Conservation (phyloP, 257 asterid genomes). For the Gardenia jasminoides region DNA sequence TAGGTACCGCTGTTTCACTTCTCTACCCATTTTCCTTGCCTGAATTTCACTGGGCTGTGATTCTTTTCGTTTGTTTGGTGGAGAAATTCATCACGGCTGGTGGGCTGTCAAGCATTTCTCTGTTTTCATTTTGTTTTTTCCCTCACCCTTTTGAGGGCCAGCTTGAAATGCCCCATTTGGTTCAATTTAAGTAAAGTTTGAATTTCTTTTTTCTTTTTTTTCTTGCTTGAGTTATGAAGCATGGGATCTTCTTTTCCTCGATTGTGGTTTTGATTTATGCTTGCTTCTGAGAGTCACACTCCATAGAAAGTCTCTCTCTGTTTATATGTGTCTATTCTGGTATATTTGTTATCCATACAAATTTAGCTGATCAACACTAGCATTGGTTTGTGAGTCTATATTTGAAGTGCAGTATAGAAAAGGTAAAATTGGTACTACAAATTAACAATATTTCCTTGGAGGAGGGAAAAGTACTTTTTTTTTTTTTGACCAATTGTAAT, state of each 20-base stretch:
- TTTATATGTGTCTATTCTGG: not conserved
- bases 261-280: constrained; percentile 14
- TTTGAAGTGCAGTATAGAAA: constrained; percentile 6
- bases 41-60: constrained; percentile 1
- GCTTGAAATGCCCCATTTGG: not conserved
- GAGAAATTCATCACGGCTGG: constrained; percentile 1
- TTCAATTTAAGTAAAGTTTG: constrained; percentile 8
- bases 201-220: not conserved
- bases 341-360: not conserved
- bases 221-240: constrained; percentile 20
- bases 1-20: constrained; percentile 1
- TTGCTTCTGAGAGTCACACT: constrained; percentile 13
- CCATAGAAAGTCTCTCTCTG: not conserved
- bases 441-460: not conserved
- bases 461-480: not conserved
- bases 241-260: constrained; percentile 24
- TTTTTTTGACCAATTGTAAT: not conserved
- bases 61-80: not conserved
- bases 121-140: not conserved
- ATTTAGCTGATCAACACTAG: not conserved
- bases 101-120: constrained; percentile 1
- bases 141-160: not conserved
- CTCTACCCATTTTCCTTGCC: not conserved
- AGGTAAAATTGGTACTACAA: not conserved
- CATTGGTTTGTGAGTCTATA: not conserved